These are phyloP conservation scores for Gastrodia elata DNA, from an alignment of 106 monocot genomes.

Conservation along the genomic window DNA sequence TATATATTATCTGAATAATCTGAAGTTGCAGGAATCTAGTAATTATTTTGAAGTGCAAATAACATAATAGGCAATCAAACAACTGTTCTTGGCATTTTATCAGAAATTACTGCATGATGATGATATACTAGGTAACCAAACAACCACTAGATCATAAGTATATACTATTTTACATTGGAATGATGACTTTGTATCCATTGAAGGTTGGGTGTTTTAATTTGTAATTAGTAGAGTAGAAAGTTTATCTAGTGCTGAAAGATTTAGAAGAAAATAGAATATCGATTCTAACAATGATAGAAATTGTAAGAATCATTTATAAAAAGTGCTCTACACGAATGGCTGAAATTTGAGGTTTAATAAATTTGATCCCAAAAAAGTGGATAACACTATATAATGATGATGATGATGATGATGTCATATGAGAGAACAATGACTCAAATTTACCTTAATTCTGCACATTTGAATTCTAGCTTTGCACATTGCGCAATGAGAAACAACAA, in stretches of 20 bases:
- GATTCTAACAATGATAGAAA: not conserved
- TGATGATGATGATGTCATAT: not conserved
- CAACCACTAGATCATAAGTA: no score
- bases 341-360: not conserved
- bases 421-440: not conserved
- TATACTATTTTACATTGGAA: no score
- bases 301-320: no score
- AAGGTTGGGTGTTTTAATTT: not conserved
- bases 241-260: not conserved
- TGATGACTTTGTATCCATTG: not conserved
- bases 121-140: no score
- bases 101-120: no score
- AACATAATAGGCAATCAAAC: no score
- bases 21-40: no score
- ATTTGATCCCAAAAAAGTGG: not conserved
- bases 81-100: no score
- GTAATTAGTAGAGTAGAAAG: not conserved
- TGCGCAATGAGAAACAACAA: constrained; percentile 10
- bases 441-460: constrained; percentile 41
- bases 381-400: not conserved
- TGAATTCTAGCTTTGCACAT: constrained; percentile 27
- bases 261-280: not conserved
- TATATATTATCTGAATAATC: no score
- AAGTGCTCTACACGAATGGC: not conserved
- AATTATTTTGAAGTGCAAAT: no score